Percentiles rank a stretch among this genome's conserved stretches.
Evolutionary conservation across 2,329 filamentous ascomycete species (phyloP).

Genomic region (Plectosphaerella cucumerina): DNA sequence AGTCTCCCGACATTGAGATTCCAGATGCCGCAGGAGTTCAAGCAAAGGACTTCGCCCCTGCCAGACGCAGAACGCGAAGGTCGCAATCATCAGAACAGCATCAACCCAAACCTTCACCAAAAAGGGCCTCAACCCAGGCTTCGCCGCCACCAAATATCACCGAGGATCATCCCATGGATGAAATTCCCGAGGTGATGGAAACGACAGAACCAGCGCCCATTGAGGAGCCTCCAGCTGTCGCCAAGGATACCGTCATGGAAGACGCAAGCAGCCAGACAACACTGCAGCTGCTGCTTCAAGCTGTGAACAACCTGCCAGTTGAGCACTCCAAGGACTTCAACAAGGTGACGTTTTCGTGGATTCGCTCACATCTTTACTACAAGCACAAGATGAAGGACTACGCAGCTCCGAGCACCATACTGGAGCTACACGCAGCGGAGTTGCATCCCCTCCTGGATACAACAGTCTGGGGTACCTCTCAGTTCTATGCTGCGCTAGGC

Average conservation of each 20-base stretch:
- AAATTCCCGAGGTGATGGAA: too few relatives aligned
- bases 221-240: not conserved
- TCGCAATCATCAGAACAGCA: conserved; percentile 9
- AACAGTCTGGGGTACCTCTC: conserved; percentile 22
- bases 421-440: conserved; percentile 29
- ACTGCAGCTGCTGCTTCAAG: too few relatives aligned
- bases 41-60: conserved; percentile 2
- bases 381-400: conserved; percentile 31
- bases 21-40: not conserved
- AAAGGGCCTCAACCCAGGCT: too few relatives aligned
- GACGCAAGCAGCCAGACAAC: too few relatives aligned
- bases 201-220: too few relatives aligned
- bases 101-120: too few relatives aligned
- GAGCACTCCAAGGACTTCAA: not conserved
- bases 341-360: conserved; percentile 19
- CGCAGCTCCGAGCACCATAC: conserved; percentile 22
- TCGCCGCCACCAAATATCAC: too few relatives aligned
- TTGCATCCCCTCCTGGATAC: conserved; percentile 16
- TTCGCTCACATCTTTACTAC: conserved; percentile 29
- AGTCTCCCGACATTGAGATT: too few relatives aligned
- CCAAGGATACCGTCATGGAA: too few relatives aligned
- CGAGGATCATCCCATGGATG: too few relatives aligned
- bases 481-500: conserved; percentile 23
- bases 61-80: not conserved
- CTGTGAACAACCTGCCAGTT: too few relatives aligned